These are phyloP conservation scores for Lineolata rhizophorae DNA, from an alignment of 495 filamentous ascomycete genomes.

Conservation along the genomic window DNA sequence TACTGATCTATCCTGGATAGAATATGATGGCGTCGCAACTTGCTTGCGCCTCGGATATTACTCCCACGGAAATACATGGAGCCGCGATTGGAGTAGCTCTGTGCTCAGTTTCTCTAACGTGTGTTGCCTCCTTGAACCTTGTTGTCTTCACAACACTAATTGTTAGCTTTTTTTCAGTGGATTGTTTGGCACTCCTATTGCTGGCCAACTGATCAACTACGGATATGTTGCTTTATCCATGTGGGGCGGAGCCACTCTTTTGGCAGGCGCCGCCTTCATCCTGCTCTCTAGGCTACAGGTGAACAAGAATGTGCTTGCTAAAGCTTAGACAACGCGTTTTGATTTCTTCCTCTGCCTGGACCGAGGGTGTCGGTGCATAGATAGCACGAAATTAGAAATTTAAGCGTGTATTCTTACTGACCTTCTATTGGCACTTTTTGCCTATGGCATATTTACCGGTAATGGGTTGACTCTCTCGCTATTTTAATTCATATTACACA, in stretches of 20 bases:
- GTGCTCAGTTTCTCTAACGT: constrained; percentile 2
- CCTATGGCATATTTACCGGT: no score
- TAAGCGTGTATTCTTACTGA: no score
- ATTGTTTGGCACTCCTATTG: constrained; percentile 5
- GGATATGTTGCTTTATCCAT: constrained; percentile 4
- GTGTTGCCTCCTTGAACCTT: background rate
- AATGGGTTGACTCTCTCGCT: no score
- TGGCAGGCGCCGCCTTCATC: constrained; percentile 4
- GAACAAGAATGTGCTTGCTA: background rate
- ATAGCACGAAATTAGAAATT: no score
- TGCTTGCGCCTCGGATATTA: constrained; percentile 5
- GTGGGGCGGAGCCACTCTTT: constrained; percentile 1
- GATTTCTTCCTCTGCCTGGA: no score
- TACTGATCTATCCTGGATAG: background rate
- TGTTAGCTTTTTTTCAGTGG: constrained; percentile 1
- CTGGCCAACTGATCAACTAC: constrained; percentile 5
- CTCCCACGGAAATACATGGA: constrained; percentile 1
- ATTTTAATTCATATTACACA: no score
- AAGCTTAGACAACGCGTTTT: no score
- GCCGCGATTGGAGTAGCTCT: constrained; percentile 3
- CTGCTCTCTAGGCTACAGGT: constrained; percentile 1
- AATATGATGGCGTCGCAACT: constrained; percentile 6
- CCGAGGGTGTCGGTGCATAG: no score
- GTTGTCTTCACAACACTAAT: background rate
- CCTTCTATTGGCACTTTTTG: no score